These are phyloP conservation scores for Scutellaria barbata DNA, from an alignment of 257 asterid species.

Conservation along the genomic window DNA sequence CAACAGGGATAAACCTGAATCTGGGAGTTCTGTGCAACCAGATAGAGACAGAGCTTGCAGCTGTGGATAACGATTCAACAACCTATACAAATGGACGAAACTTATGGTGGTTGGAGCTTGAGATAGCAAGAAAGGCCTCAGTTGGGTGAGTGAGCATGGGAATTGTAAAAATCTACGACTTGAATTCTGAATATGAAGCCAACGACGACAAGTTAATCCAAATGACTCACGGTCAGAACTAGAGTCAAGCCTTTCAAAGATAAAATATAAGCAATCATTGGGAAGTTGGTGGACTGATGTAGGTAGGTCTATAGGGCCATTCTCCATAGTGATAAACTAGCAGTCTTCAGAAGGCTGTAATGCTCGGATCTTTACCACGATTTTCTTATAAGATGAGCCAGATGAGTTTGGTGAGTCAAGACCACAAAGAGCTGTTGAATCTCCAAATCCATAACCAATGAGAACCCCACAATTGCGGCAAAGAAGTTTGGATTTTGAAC, in stretches of 20 bases:
- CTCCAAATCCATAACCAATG: constrained; percentile 71
- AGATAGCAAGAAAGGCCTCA: constrained; percentile 45
- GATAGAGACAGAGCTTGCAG: constrained; percentile 62
- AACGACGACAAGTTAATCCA: constrained; percentile 71
- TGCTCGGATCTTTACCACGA: constrained; percentile 67
- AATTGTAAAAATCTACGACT: constrained; percentile 66
- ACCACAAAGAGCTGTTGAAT: constrained; percentile 64
- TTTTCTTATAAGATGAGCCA: constrained; percentile 57
- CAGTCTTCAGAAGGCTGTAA: constrained; percentile 58
- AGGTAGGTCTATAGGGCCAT: constrained; percentile 13
- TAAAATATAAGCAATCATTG: constrained; percentile 60
- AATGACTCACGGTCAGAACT: constrained; percentile 63
- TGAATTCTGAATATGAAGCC: constrained; percentile 68
- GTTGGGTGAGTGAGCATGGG: constrained; percentile 53
- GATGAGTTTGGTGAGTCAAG: constrained; percentile 69
- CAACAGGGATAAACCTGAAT: constrained; percentile 57
- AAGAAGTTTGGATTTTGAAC: constrained; percentile 73
- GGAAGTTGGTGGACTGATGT: constrained; percentile 54
- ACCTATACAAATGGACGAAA: constrained; percentile 49
- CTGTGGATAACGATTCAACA: constrained; percentile 57
- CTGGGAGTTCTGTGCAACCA: constrained; percentile 69
- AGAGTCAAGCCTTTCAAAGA: constrained; percentile 58
- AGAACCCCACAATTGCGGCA: constrained; percentile 78
- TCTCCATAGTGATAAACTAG: constrained; percentile 45
- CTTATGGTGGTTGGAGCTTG: constrained; percentile 40